Evolutionary conservation across 805 yeast species (phyloP).

Genomic region (Sungouiozyma ichnusensis): DNA sequence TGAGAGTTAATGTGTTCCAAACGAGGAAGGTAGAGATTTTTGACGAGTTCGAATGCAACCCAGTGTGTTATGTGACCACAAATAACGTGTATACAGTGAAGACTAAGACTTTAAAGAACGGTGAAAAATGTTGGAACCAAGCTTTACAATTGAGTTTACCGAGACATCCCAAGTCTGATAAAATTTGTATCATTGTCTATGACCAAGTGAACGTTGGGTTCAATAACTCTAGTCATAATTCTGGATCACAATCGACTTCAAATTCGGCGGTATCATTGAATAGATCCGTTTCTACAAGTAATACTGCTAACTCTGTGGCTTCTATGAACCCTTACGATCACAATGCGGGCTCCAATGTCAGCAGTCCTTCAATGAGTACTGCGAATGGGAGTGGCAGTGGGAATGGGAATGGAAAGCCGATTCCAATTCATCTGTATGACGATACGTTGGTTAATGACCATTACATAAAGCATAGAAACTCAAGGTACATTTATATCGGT

Average conservation of each 20-base stretch:
- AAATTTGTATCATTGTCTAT: slow-evolving; percentile 22
- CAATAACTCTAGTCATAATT: background rate
- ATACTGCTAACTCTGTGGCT: background rate
- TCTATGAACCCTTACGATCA: background rate
- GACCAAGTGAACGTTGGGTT: slow-evolving; percentile 11
- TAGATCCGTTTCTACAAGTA: background rate
- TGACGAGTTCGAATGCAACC: slow-evolving; percentile 20
- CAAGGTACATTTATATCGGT: slow-evolving; percentile 22
- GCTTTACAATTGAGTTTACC: slow-evolving; percentile 22
- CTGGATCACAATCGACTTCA: slow-evolving; percentile 1
- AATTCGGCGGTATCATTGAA: background rate
- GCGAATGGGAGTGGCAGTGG: too few relatives aligned
- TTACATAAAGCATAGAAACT: background rate
- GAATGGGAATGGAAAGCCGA: background rate
- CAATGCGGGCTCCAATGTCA: background rate
- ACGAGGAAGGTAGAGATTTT: slow-evolving; percentile 18
- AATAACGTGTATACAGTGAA: slow-evolving; percentile 16
- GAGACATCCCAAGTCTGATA: slow-evolving; percentile 17
- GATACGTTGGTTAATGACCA: background rate
- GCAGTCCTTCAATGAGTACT: too few relatives aligned
- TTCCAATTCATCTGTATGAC: background rate
- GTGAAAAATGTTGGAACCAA: slow-evolving; percentile 20
- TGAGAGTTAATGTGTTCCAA: slow-evolving; percentile 16
- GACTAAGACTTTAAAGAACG: slow-evolving; percentile 16
- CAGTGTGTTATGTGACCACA: slow-evolving; percentile 22